Conservation (phyloP, 257 asterid species). For the Fraxinus anomala region DNA sequence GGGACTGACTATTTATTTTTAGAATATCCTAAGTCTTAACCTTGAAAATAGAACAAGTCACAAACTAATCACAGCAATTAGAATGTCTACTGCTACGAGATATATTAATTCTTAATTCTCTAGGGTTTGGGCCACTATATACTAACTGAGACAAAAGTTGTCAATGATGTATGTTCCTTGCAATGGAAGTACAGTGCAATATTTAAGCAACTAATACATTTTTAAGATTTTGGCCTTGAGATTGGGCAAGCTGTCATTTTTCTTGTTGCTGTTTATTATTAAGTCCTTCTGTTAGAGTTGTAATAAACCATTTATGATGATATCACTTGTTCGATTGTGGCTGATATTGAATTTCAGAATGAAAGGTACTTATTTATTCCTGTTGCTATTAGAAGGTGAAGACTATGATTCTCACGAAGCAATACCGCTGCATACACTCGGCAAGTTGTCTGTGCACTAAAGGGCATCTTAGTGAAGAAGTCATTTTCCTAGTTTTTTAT, state of each 20-base stretch:
- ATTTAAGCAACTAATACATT: too few species aligned
- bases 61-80: too few species aligned
- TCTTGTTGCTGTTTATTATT: not conserved
- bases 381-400: constrained; percentile 41
- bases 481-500: constrained; percentile 73
- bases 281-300: not conserved
- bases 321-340: not conserved
- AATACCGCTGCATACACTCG: constrained; percentile 93
- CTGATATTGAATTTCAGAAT: not conserved
- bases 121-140: not conserved
- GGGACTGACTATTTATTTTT: not conserved
- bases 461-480: constrained; percentile 83
- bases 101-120: not conserved
- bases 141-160: not conserved
- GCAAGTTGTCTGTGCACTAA: constrained; percentile 78
- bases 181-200: not conserved
- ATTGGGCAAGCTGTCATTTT: not conserved
- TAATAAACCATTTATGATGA: not conserved
- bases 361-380: constrained; percentile 4
- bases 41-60: not conserved
- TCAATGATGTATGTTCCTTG: not conserved
- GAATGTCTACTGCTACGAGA: not conserved
- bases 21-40: not conserved
- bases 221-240: not conserved
- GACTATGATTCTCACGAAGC: constrained; percentile 68